Evolutionary conservation across 257 asterid species (phyloP), one percentile per base, ranked within the genome.

Genomic region (Nicotiana tabacum): DNA sequence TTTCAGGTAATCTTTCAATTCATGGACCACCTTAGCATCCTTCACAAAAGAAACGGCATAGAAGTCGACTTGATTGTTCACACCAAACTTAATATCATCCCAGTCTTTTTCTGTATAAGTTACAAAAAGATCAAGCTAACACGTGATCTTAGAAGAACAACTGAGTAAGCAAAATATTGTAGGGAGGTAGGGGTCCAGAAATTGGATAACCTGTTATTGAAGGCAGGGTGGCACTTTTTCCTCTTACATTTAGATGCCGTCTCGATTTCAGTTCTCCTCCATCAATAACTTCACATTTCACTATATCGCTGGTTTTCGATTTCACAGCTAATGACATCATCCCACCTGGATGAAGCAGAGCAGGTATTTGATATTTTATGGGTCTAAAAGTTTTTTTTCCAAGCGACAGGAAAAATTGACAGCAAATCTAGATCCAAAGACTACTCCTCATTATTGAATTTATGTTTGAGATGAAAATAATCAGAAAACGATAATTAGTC

Each of bases 31-130:
- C 86, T 91, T 85, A 58, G 98, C 98, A 91, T 94, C 97, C 91
- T 96, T 96, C 64, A 96, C 98, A 91, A 96, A 96, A 74, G 99
- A 96, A 90, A 96, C 99, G 77, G 98, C 99, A 85, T 96, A 96
- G 90, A 91, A 96, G 89, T 96, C 99, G 77, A 94, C 96, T 87
- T 91, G 93, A 85, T 94, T 96, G 84, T 96, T 97, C 86, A 96
- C 99, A 33, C 99, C 99, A 83, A 96, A 96, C 88, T 94, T 94
- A 81, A 96, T 96, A 88, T 96, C 99, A 79, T 94, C 99, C 99
- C 99, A 96, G 87, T 94, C 99, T 81, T 93, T 96, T 70, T 94
- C 98, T 96, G 91, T 66, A 53, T 64, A 80, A 84, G 82, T 77
- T 76, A 79, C 56, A 67, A 30, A 81, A 62, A 9, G 21, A 51